Base-by-base conservation (phyloP, 345 rosid species). In the Boechera divaricarpa region DNA sequence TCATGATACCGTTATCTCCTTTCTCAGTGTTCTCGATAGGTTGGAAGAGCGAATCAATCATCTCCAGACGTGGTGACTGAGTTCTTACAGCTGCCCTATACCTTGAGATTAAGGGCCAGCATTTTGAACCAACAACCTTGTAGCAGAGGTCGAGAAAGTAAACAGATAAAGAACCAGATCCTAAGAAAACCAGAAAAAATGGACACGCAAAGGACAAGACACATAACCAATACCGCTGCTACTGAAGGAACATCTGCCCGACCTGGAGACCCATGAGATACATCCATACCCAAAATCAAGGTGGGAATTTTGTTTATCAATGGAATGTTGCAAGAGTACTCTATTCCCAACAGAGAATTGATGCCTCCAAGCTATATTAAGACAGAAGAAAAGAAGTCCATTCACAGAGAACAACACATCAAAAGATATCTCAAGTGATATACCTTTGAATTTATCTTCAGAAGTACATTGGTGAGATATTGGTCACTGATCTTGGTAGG, bases 241-340 rank as follows among this genome's bases (percentile, higher is more conserved):
- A 90, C 71, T 29, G 96, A 92, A 74, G 98, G 97, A 63, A 80
- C 64, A 83, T 88, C 86, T 33, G 92, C 82, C 77, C 67, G 85
- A 74, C 94, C 97, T 77, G 96, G 94, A 72, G 98, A 82, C 32
- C 98, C 96, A 77, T 91, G 99, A 67, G 98, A 92, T 67, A 95
- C 96, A 85, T 91, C 99, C 96, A 95, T 92, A 36, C 99, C 99
- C 83, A 95, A 81, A 78, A 95, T 95, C 82, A 95, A 77, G 33
- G 98, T 92, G 56, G 98, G 99, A 67, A 84, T 77, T 66, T 86
- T 83, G 74, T 78, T 69, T 73, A 95, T 82, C 73, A 87, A 63
- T 21, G 97, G 96, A 10, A 91, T 80, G 47, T 47, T 56, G 31
- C 69, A 56, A 62, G 88, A 76, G 59, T 52, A 79, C 80, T 92